Conservation (phyloP, 2,329 filamentous ascomycete species). For the Venturia pyrina region DNA sequence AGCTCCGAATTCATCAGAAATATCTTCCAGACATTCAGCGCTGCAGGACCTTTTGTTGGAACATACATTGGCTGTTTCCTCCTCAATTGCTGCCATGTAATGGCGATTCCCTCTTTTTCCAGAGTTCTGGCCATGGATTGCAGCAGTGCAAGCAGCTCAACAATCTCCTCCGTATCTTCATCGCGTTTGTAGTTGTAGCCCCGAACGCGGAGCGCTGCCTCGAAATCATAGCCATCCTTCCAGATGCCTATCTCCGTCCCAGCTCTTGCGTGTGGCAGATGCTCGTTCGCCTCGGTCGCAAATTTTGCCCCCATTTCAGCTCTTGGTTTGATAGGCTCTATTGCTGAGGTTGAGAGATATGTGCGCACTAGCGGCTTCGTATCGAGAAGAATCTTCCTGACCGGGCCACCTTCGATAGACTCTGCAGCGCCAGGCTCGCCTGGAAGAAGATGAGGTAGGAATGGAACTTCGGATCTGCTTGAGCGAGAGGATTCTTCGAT, state of each 20-base stretch:
- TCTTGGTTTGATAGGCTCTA: neutral
- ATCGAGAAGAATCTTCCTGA: neutral
- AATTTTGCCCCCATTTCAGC: neutral
- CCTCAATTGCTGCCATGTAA: neutral
- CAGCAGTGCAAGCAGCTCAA: neutral
- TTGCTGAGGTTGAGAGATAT: neutral
- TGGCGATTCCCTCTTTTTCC: neutral
- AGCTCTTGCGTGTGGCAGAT: neutral
- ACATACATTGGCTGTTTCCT: neutral
- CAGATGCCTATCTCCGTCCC: neutral
- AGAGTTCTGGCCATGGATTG: neutral
- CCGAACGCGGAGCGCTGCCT: neutral
- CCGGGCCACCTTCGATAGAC: neutral
- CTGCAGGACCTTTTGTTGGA: conserved; percentile 26
- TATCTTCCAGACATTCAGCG: conserved; percentile 35
- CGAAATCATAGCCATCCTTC: neutral
- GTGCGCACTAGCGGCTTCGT: neutral
- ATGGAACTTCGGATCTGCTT: neutral
- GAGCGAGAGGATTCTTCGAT: neutral
- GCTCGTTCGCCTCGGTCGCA: too few relatives aligned
- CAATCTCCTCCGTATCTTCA: neutral
- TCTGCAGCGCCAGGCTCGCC: neutral
- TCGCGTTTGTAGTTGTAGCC: neutral
- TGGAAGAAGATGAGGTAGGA: neutral
- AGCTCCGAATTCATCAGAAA: conserved; percentile 30